These are phyloP conservation scores for Zygnema cylindricum DNA, from an alignment of 139 green algal species.

Conservation along the genomic window DNA sequence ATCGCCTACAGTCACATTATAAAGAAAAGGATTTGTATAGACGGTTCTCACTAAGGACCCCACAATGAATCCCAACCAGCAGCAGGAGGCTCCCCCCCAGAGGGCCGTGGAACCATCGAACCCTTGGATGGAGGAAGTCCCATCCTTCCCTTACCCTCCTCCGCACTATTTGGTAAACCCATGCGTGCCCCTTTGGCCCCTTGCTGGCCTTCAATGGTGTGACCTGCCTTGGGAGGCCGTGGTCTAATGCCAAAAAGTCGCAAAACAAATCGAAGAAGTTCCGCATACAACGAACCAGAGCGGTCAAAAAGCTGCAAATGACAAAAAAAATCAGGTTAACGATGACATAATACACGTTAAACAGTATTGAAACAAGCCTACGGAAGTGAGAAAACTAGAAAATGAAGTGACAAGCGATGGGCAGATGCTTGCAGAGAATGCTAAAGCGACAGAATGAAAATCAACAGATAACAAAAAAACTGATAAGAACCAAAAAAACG, in stretches of 20 bases:
- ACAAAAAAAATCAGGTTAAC: no score
- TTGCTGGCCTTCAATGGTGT: neutral
- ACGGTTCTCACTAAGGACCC: no score
- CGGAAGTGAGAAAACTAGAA: no score
- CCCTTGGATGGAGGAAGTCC: neutral
- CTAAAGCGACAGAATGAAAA: no score
- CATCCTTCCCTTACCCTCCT: conserved; percentile 4
- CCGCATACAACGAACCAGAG: conserved; percentile 89
- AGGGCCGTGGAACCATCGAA: neutral
- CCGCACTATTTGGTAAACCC: neutral
- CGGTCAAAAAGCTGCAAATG: conserved; percentile 86
- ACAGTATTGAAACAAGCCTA: no score
- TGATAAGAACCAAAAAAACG: no score
- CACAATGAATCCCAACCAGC: conserved; percentile 33
- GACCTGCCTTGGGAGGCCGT: neutral
- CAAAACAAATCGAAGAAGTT: conserved; percentile 92
- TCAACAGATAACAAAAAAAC: no score
- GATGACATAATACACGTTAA: no score
- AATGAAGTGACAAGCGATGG: no score
- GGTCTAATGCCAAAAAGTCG: conserved; percentile 79
- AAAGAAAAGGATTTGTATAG: no score
- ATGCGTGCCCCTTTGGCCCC: neutral
- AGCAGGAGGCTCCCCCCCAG: neutral
- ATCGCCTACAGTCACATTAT: no score
- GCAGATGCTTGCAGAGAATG: no score